These are phyloP conservation scores for Yamadazyma conglobata DNA, from an alignment of 1,139 yeast genomes.

Conservation along the genomic window DNA sequence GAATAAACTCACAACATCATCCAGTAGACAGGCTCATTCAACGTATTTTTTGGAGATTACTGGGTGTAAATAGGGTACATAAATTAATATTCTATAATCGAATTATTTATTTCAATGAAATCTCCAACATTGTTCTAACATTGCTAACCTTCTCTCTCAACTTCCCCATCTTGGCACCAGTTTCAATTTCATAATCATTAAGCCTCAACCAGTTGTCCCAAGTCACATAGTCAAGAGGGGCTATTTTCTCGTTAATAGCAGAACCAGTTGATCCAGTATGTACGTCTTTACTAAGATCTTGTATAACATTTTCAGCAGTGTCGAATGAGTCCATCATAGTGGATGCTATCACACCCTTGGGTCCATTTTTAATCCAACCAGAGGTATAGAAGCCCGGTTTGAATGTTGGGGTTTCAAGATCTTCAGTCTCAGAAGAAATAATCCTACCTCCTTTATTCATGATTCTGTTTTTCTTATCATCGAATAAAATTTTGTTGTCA, in stretches of 20 bases:
- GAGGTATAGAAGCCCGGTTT: slow-evolving; percentile 65
- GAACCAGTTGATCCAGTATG: slow-evolving; percentile 19
- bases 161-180: slow-evolving; percentile 50
- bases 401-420: slow-evolving; percentile 19
- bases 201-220: slow-evolving; percentile 78
- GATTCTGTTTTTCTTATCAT: slow-evolving; percentile 48
- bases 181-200: slow-evolving; percentile 48
- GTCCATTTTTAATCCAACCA: slow-evolving; percentile 93
- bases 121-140: slow-evolving; percentile 47
- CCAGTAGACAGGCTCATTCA: not conserved
- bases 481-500: slow-evolving; percentile 54
- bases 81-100: slow-evolving; percentile 2
- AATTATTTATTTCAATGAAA: slow-evolving; percentile 13
- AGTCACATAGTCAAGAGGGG: slow-evolving; percentile 23
- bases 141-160: slow-evolving; percentile 55
- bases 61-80: slow-evolving; percentile 24
- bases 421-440: slow-evolving; percentile 21
- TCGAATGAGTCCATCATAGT: slow-evolving; percentile 85
- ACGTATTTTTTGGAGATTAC: slow-evolving; percentile 28
- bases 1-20: too few species aligned
- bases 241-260: slow-evolving; percentile 19
- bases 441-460: slow-evolving; percentile 62
- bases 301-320: slow-evolving; percentile 63
- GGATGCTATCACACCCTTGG: slow-evolving; percentile 86
- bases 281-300: slow-evolving; percentile 44